phyloP scores from a whole-genome alignment of 208 protist species.

The Angomonas desouzai region DNA sequence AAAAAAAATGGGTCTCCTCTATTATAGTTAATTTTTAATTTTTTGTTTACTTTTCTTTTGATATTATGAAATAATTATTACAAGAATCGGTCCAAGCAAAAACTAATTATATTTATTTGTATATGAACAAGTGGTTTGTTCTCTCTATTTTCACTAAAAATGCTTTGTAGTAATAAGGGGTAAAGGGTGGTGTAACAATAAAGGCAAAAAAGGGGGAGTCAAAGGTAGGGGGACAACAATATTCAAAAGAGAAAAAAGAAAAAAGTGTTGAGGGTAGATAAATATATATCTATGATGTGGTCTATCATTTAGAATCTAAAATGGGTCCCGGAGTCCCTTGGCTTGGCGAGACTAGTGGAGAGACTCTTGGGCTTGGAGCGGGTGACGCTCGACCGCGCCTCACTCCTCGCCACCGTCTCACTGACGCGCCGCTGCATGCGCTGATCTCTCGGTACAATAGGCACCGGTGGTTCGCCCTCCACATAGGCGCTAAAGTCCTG shows the following conservation, averaged over 20 bases:
- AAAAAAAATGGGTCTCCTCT: conserved; percentile 9
- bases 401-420: conserved; percentile 65
- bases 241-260: conserved; percentile 4
- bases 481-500: conserved; percentile 66
- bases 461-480: conserved; percentile 48
- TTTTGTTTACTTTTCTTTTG: not conserved
- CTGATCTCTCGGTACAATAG: conserved; percentile 67
- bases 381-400: conserved; percentile 54
- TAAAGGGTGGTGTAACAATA: not conserved
- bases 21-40: not conserved
- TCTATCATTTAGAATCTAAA: conserved; percentile 5
- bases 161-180: not conserved
- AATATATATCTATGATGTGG: conserved; percentile 3
- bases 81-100: too few relatives aligned
- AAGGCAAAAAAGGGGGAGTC: not conserved
- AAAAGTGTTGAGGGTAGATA: not conserved
- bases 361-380: conserved; percentile 84
- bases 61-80: conserved; percentile 9
- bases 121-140: not conserved
- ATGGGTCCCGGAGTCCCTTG: not conserved
- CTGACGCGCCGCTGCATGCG: conserved; percentile 68
- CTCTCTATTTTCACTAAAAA: too few relatives aligned
- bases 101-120: too few relatives aligned
- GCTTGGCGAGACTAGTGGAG: conserved; percentile 66
- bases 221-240: not conserved